Percentiles rank a stretch among this genome's conserved stretches.
Conservation (phyloP, 768 basidiomycete genomes). For the Boletus sp. region DNA sequence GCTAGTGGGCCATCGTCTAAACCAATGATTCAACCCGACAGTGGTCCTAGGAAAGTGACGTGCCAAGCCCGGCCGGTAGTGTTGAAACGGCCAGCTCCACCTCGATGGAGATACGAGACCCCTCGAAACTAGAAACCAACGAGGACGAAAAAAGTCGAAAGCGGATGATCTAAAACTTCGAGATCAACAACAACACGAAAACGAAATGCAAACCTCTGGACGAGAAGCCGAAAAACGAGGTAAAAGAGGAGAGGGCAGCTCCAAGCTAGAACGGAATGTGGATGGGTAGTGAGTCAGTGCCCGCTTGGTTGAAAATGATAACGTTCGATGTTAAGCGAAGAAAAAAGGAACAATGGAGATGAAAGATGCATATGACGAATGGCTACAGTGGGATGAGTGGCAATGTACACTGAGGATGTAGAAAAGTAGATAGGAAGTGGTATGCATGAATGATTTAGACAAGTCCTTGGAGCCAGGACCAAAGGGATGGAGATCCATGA, state of each 20-base stretch:
- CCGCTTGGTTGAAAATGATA: not conserved
- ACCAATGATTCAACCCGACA: not conserved
- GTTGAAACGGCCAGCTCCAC: conserved; percentile 21
- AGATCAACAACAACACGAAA: conserved; percentile 1
- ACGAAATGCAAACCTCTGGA: not conserved
- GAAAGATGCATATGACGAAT: conserved; percentile 28
- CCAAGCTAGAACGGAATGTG: conserved; percentile 5
- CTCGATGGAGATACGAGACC: conserved; percentile 12
- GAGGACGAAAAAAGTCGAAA: conserved; percentile 7
- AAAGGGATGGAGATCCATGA: not conserved
- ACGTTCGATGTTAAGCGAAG: conserved; percentile 1
- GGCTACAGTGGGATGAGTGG: conserved; percentile 29
- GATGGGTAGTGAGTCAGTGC: conserved; percentile 1
- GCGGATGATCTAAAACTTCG: not conserved
- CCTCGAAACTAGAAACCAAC: conserved; percentile 2
- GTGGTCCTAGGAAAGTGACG: not conserved
- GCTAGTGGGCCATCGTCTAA: not conserved
- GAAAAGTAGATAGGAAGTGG: conserved; percentile 8
- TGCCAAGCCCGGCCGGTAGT: conserved; percentile 7
- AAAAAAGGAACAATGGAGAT: not conserved
- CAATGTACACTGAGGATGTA: conserved; percentile 30
- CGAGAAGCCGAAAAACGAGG: not conserved
- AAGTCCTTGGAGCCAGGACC: conserved; percentile 3
- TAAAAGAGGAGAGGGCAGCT: conserved; percentile 17
- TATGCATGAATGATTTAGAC: conserved; percentile 19